phyloP scores from a whole-genome alignment of 129 eudicot genomes.

The Lonicera japonica region DNA sequence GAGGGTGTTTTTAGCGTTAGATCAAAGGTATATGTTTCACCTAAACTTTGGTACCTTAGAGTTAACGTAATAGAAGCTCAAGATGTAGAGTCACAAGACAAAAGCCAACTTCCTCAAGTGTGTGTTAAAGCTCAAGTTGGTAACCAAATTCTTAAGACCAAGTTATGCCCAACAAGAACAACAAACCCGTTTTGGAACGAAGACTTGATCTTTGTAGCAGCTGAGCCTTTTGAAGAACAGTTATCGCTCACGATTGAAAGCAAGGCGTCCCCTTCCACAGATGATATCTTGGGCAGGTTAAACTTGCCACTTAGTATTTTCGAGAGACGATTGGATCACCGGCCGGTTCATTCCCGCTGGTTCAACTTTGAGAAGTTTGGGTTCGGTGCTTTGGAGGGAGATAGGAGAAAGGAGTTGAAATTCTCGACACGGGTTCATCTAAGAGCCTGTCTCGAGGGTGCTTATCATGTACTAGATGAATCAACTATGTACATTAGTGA shows the following conservation, averaged over 20 bases:
- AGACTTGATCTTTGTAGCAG: constrained; percentile 78
- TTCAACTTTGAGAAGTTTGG: constrained; percentile 76
- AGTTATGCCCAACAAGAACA: constrained; percentile 41
- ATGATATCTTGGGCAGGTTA: constrained; percentile 63
- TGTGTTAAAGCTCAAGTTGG: constrained; percentile 75
- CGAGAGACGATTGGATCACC: constrained; percentile 74
- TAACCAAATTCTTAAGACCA: constrained; percentile 64
- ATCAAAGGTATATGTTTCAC: constrained; percentile 62
- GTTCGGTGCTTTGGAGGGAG: constrained; percentile 74
- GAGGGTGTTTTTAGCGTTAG: constrained; percentile 49
- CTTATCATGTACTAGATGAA: constrained; percentile 89
- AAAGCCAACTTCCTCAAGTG: constrained; percentile 63
- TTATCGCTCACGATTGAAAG: constrained; percentile 64
- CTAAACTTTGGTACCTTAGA: constrained; percentile 61
- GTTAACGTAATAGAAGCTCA: constrained; percentile 76
- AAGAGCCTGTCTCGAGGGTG: constrained; percentile 86
- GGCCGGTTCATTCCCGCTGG: constrained; percentile 76
- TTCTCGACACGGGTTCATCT: constrained; percentile 81
- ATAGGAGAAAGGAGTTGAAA: constrained; percentile 65
- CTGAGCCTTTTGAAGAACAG: constrained; percentile 91
- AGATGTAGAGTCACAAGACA: constrained; percentile 66
- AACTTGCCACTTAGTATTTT: constrained; percentile 42
- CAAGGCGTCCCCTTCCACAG: constrained; percentile 45
- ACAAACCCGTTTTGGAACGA: constrained; percentile 83
- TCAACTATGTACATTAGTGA: constrained; percentile 89